Evolutionary conservation across 108 stramenopile species (phyloP).

Genomic region (Aurantiochytrium sp.): DNA sequence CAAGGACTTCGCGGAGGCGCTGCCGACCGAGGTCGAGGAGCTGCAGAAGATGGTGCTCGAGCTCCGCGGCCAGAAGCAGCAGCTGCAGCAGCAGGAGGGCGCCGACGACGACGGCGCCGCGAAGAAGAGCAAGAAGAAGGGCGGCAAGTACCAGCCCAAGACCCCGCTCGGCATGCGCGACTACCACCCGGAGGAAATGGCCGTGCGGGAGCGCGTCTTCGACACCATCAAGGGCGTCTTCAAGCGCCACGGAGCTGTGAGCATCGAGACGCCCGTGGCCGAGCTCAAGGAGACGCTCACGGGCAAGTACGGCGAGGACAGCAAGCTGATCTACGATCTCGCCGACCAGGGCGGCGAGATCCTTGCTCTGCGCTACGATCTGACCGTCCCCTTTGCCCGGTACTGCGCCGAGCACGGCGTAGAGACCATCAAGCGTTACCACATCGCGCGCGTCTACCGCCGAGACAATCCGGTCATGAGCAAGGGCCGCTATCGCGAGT

Average conservation of each 20-base stretch:
- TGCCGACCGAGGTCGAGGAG: not conserved
- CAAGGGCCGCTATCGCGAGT: slow-evolving; percentile 79
- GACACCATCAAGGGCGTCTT: slow-evolving; percentile 74
- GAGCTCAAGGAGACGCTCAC: slow-evolving; percentile 80
- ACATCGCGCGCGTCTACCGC: slow-evolving; percentile 82
- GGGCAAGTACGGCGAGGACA: slow-evolving; percentile 90
- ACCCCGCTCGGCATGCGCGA: slow-evolving; percentile 76
- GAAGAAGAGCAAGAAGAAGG: slow-evolving; percentile 34
- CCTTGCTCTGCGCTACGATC: slow-evolving; percentile 73
- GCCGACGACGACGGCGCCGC: not conserved
- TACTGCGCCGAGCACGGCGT: slow-evolving; percentile 77
- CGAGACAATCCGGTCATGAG: slow-evolving; percentile 75
- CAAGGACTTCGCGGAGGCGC: not conserved
- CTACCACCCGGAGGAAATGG: slow-evolving; percentile 76
- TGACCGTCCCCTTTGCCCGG: slow-evolving; percentile 86
- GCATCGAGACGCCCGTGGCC: slow-evolving; percentile 88
- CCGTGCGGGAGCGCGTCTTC: slow-evolving; percentile 76
- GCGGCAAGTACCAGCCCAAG: slow-evolving; percentile 67
- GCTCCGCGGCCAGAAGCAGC: not conserved
- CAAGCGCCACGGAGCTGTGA: slow-evolving; percentile 81
- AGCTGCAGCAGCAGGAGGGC: not conserved
- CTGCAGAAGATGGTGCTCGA: not conserved
- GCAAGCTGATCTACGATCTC: slow-evolving; percentile 81
- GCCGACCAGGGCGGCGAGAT: slow-evolving; percentile 83
- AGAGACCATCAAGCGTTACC: slow-evolving; percentile 82